Conservation (phyloP, 2,329 filamentous ascomycete genomes). For the Rhynchosporium graminicola region DNA sequence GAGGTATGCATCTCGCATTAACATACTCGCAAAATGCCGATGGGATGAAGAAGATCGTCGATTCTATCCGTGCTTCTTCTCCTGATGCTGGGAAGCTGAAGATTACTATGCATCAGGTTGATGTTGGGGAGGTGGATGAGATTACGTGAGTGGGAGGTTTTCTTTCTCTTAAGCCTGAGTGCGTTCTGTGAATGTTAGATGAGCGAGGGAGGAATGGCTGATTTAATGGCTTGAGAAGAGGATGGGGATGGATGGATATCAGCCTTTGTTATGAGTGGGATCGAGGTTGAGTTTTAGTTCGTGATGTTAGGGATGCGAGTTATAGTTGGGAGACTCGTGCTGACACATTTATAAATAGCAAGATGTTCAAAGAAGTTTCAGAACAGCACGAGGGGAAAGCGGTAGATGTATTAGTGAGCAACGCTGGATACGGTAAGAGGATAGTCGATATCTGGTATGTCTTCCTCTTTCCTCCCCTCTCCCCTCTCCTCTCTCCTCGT, state of each 20-base stretch:
- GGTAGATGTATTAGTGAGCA: constrained; percentile 61
- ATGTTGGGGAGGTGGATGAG: constrained; percentile 55
- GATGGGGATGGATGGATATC: not conserved
- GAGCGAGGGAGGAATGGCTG: not conserved
- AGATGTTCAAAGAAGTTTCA: constrained; percentile 56
- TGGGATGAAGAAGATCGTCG: constrained; percentile 48
- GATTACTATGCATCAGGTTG: constrained; percentile 58
- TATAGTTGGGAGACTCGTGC: not conserved
- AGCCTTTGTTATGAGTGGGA: no score
- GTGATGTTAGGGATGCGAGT: no score
- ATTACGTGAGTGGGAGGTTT: constrained; percentile 42
- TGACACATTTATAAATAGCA: constrained; percentile 5
- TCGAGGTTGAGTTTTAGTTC: no score
- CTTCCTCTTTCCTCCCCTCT: not conserved
- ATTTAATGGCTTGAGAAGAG: not conserved
- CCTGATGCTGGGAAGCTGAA: constrained; percentile 36
- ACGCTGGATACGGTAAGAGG: constrained; percentile 67
- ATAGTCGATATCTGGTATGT: constrained; percentile 42
- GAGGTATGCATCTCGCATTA: constrained; percentile 57
- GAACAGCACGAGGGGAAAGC: constrained; percentile 53
- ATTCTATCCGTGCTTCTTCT: constrained; percentile 42
- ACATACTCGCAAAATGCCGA: constrained; percentile 55
- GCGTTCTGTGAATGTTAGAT: no score
- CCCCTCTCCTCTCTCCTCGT: not conserved
- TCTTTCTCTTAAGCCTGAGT: not conserved